Evolutionary conservation across 2,329 filamentous ascomycete genomes (phyloP).

Genomic region (Calonectria pseudoturangicola): DNA sequence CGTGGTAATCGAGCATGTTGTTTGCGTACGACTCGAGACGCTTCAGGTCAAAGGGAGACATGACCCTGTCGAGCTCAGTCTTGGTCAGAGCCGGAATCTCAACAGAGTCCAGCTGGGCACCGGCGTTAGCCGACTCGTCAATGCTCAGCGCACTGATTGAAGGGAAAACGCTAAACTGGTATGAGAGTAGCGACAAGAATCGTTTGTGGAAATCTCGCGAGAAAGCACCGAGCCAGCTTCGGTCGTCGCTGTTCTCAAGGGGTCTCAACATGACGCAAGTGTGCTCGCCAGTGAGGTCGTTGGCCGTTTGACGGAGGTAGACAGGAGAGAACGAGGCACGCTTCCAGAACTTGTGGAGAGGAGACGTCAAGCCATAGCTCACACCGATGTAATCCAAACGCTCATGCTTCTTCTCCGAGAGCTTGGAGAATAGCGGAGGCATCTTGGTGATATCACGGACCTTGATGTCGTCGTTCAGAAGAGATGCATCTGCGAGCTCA

Average conservation of each 20-base stretch:
- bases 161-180: constrained; percentile 91
- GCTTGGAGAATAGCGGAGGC: constrained; percentile 93
- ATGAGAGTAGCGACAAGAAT: constrained; percentile 93
- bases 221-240: constrained; percentile 92
- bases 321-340: constrained; percentile 89
- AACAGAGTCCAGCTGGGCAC: constrained; percentile 78
- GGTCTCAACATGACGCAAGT: constrained; percentile 97
- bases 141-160: constrained; percentile 88
- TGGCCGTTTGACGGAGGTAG: constrained; percentile 95
- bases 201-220: constrained; percentile 94
- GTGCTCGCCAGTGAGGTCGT: constrained; percentile 97
- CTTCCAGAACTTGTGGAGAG: constrained; percentile 98
- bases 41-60: constrained; percentile 96
- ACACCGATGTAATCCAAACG: constrained; percentile 95
- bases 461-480: constrained; percentile 91
- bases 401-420: constrained; percentile 87
- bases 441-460: constrained; percentile 93
- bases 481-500: constrained; percentile 83
- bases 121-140: constrained; percentile 86
- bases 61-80: constrained; percentile 82
- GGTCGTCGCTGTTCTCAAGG: constrained; percentile 80
- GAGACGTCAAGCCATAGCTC: constrained; percentile 91
- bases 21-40: constrained; percentile 96
- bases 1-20: constrained; percentile 98
- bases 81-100: constrained; percentile 78